Conservation (phyloP, 306 rosid species). For the Prunus padus region DNA sequence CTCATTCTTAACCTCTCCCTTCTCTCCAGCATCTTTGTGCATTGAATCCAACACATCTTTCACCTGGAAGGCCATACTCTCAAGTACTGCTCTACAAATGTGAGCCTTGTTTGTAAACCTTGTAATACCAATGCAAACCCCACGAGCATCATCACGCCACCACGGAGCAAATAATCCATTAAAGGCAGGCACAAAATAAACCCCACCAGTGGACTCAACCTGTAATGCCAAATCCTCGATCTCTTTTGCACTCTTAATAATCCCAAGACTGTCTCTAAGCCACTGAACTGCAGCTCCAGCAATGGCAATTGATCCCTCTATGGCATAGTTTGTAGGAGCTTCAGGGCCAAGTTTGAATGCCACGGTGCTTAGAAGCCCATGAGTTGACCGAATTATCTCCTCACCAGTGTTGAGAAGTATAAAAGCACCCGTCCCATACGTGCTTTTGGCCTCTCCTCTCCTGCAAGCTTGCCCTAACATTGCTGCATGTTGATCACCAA, state of each 20-base stretch:
- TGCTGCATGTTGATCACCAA: slow-evolving; percentile 97
- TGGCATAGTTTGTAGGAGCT: slow-evolving; percentile 68
- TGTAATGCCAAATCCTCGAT: slow-evolving; percentile 61
- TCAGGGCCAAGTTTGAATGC: slow-evolving; percentile 79
- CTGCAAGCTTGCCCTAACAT: slow-evolving; percentile 81
- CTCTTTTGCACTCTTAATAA: slow-evolving; percentile 63
- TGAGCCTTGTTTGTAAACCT: slow-evolving; percentile 81
- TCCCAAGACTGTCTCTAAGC: slow-evolving; percentile 83
- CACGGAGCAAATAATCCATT: slow-evolving; percentile 92
- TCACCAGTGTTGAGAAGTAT: slow-evolving; percentile 82
- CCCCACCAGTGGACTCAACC: slow-evolving; percentile 69
- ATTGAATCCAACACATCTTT: slow-evolving; percentile 84
- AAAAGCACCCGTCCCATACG: slow-evolving; percentile 94
- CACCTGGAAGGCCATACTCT: slow-evolving; percentile 89
- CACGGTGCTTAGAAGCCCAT: slow-evolving; percentile 78
- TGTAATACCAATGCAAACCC: slow-evolving; percentile 78
- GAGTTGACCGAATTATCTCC: slow-evolving; percentile 48
- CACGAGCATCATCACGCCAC: slow-evolving; percentile 99
- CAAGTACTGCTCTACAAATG: slow-evolving; percentile 87
- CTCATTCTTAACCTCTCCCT: slow-evolving; percentile 28
- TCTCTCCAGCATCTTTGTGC: slow-evolving; percentile 62
- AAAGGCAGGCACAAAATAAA: slow-evolving; percentile 93
- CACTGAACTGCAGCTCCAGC: slow-evolving; percentile 99
- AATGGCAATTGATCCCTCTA: slow-evolving; percentile 94
- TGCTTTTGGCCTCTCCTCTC: slow-evolving; percentile 86